phyloP scores from a whole-genome alignment of 2,329 filamentous ascomycete species.

The Ustulina deusta region DNA sequence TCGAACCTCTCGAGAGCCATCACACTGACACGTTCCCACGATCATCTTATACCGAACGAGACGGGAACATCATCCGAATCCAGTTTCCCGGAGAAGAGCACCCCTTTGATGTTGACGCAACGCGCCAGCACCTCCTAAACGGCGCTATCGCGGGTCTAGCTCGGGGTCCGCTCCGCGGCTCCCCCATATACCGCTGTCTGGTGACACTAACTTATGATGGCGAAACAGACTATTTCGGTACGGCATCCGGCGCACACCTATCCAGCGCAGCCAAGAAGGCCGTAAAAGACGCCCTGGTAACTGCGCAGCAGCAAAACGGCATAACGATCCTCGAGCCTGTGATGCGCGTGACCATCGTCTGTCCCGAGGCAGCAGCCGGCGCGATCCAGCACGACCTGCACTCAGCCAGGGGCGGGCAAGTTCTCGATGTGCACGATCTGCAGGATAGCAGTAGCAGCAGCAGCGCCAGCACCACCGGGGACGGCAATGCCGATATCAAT shows the following conservation, averaged over 20 bases:
- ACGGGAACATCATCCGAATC: conserved; percentile 77
- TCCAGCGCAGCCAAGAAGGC: conserved; percentile 71
- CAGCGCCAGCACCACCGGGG: not conserved
- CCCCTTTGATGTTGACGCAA: conserved; percentile 63
- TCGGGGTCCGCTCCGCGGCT: conserved; percentile 82
- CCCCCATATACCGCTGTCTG: conserved; percentile 81
- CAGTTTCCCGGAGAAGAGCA: conserved; percentile 58
- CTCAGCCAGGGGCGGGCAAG: conserved; percentile 78
- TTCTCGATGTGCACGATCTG: conserved; percentile 74
- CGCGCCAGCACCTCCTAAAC: conserved; percentile 75
- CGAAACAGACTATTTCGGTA: conserved; percentile 71
- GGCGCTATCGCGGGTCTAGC: conserved; percentile 86
- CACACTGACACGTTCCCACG: conserved; percentile 55
- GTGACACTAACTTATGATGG: conserved; percentile 78
- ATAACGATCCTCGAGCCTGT: conserved; percentile 89
- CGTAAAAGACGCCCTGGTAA: conserved; percentile 75
- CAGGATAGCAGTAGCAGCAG: conserved; percentile 63
- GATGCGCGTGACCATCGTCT: conserved; percentile 88
- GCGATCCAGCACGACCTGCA: conserved; percentile 85
- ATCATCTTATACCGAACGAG: conserved; percentile 63
- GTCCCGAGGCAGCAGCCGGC: conserved; percentile 84
- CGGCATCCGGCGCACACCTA: conserved; percentile 75
- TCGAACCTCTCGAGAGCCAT: conserved; percentile 70
- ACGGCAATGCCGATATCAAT: conserved; percentile 65
- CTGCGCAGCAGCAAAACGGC: conserved; percentile 64